Conservation (phyloP, 768 basidiomycete genomes). For the Hypsizygus marmoreus region DNA sequence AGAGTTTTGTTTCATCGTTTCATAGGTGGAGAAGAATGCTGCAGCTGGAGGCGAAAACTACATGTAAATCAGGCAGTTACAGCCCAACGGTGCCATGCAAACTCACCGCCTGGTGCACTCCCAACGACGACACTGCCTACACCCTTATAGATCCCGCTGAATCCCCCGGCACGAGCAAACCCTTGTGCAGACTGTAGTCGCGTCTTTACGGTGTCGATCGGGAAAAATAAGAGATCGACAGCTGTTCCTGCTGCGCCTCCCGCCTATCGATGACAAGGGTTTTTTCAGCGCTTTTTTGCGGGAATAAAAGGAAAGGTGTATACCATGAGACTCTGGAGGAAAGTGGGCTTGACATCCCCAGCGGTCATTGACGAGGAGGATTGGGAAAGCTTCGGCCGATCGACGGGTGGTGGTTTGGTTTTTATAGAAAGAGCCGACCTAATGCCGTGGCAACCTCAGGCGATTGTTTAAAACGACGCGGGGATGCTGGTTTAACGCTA, state of each 20-base stretch:
- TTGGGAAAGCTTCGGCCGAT: too few relatives aligned
- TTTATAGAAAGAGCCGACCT: too few relatives aligned
- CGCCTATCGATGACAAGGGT: slow-evolving; percentile 13
- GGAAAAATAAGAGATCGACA: slow-evolving; percentile 95
- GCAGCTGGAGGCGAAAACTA: slow-evolving; percentile 63
- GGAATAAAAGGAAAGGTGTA: neutral
- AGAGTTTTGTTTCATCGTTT: slow-evolving; percentile 76
- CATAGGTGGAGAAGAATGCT: slow-evolving; percentile 93
- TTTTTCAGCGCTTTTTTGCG: too few relatives aligned
- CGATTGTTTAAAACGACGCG: too few relatives aligned
- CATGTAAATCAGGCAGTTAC: neutral
- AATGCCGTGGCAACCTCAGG: too few relatives aligned
- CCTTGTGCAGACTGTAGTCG: slow-evolving; percentile 89
- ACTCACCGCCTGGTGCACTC: slow-evolving; percentile 90
- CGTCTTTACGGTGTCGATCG: slow-evolving; percentile 96
- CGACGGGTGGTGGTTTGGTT: too few relatives aligned
- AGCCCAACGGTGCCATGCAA: neutral
- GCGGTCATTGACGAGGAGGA: slow-evolving; percentile 10
- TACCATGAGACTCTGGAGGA: slow-evolving; percentile 33
- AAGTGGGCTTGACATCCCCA: slow-evolving; percentile 26
- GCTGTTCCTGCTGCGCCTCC: slow-evolving; percentile 88
- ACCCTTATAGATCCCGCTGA: slow-evolving; percentile 89
- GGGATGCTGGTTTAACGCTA: too few relatives aligned
- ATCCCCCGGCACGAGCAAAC: slow-evolving; percentile 83
- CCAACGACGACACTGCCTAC: slow-evolving; percentile 93